A percentile compares a stretch with the other conserved stretches of the same genome.
Conservation (phyloP, 1,284 basidiomycete genomes). For the Erythrobasidium hasegawianum region DNA sequence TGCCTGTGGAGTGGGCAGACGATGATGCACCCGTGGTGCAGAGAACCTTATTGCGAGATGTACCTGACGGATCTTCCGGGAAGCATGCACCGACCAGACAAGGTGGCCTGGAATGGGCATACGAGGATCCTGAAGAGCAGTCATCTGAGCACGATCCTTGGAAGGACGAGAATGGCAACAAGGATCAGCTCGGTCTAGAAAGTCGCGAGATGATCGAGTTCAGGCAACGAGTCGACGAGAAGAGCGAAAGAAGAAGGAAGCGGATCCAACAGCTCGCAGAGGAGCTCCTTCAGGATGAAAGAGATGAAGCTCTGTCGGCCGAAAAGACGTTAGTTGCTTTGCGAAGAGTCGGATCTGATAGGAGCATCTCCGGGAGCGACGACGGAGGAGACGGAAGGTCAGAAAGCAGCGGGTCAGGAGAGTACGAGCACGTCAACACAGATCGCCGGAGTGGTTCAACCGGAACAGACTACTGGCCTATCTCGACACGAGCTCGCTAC, state of each 20-base stretch:
- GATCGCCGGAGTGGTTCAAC: background rate
- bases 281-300: slow-evolving; percentile 24
- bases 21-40: slow-evolving; percentile 6
- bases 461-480: slow-evolving; percentile 40
- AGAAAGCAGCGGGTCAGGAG: background rate
- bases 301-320: background rate
- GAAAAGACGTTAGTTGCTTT: too few relatives aligned
- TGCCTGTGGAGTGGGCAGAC: slow-evolving; percentile 39
- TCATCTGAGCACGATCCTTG: slow-evolving; percentile 20
- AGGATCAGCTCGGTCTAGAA: slow-evolving; percentile 9
- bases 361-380: too few relatives aligned
- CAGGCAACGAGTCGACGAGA: slow-evolving; percentile 7
- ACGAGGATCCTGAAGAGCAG: slow-evolving; percentile 15
- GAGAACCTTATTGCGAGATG: background rate
- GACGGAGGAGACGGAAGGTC: too few relatives aligned
- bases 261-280: slow-evolving; percentile 12
- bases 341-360: too few relatives aligned
- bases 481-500: slow-evolving; percentile 38
- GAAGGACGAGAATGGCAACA: background rate
- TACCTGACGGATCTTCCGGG: background rate
- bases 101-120: slow-evolving; percentile 1
- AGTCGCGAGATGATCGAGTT: slow-evolving; percentile 21
- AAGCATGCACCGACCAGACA: background rate
- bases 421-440: slow-evolving; percentile 5
- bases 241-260: background rate